Conservation (phyloP, 2,329 filamentous ascomycete species). For the Beauveria rudraprayagi region DNA sequence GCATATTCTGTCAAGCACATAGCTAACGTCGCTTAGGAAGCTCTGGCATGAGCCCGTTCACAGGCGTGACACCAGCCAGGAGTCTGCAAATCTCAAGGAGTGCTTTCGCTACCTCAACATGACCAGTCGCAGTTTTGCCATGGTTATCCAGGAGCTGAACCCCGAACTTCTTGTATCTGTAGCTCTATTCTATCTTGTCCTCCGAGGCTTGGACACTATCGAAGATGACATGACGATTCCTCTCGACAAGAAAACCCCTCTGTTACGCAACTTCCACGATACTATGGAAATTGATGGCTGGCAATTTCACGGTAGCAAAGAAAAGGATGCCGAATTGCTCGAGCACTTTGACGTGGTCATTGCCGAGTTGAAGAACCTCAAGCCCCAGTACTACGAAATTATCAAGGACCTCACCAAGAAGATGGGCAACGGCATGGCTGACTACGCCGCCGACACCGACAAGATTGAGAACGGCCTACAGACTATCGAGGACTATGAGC, state of each 20-base stretch:
- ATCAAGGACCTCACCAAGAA: constrained; percentile 87
- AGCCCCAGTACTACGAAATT: constrained; percentile 73
- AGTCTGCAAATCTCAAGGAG: constrained; percentile 63
- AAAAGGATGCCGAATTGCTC: constrained; percentile 88
- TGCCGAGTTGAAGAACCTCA: constrained; percentile 79
- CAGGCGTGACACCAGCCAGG: constrained; percentile 66
- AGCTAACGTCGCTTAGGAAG: constrained; percentile 55
- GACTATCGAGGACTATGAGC: constrained; percentile 81
- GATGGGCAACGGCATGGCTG: constrained; percentile 99
- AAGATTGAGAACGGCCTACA: constrained; percentile 72
- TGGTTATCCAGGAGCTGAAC: constrained; percentile 93
- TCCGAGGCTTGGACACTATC: constrained; percentile 93
- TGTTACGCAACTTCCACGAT: constrained; percentile 75
- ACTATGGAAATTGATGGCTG: constrained; percentile 77
- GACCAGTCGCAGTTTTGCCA: constrained; percentile 87
- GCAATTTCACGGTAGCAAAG: constrained; percentile 81
- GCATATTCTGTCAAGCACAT: background rate
- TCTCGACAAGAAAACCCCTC: constrained; percentile 71
- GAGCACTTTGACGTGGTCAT: constrained; percentile 88
- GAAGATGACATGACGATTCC: constrained; percentile 97
- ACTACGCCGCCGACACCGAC: constrained; percentile 81
- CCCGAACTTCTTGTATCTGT: constrained; percentile 87
- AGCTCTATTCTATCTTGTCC: constrained; percentile 82
- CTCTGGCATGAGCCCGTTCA: constrained; percentile 94
- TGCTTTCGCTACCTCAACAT: constrained; percentile 81